Percentiles rank a stretch among this genome's conserved stretches.
phyloP scores from a whole-genome alignment of 2,329 filamentous ascomycete genomes.

The Cordyceps cateniannulata region DNA sequence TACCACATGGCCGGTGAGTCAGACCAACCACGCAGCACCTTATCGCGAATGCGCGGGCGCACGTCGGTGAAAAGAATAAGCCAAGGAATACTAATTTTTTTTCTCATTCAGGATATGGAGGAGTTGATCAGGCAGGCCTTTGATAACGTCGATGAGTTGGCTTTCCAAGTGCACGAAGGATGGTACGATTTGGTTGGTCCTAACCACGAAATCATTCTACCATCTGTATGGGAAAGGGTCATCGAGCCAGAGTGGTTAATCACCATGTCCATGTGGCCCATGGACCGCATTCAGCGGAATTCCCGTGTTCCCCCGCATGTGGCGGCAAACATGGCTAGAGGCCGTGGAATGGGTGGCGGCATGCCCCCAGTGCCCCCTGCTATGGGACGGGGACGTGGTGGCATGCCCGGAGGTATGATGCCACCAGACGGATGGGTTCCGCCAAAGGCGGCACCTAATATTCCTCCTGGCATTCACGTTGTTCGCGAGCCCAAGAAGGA shows the following conservation, averaged over 20 bases:
- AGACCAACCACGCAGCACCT: neutral
- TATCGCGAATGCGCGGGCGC: neutral
- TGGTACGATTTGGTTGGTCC: slow-evolving; percentile 77
- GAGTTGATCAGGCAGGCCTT: slow-evolving; percentile 82
- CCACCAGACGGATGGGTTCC: slow-evolving; percentile 19
- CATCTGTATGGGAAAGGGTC: slow-evolving; percentile 71
- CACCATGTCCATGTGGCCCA: slow-evolving; percentile 54
- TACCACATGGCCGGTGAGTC: slow-evolving; percentile 71
- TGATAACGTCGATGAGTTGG: slow-evolving; percentile 68
- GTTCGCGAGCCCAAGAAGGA: slow-evolving; percentile 15
- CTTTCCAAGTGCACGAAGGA: slow-evolving; percentile 68
- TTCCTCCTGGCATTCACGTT: slow-evolving; percentile 20
- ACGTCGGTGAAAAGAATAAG: neutral
- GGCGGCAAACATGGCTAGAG: slow-evolving; percentile 12
- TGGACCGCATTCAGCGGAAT: slow-evolving; percentile 27
- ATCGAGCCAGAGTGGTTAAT: slow-evolving; percentile 62
- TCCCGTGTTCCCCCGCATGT: neutral
- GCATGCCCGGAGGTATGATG: slow-evolving; percentile 15
- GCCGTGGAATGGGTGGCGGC: neutral
- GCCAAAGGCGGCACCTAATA: neutral
- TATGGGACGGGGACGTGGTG: slow-evolving; percentile 11
- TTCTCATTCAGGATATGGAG: slow-evolving; percentile 67
- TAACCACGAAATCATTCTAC: slow-evolving; percentile 75
- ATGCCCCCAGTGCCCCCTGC: neutral
- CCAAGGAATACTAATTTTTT: neutral